These are phyloP conservation scores for Coelastrella sp. DNA, from an alignment of 139 green algal genomes.

Conservation along the genomic window DNA sequence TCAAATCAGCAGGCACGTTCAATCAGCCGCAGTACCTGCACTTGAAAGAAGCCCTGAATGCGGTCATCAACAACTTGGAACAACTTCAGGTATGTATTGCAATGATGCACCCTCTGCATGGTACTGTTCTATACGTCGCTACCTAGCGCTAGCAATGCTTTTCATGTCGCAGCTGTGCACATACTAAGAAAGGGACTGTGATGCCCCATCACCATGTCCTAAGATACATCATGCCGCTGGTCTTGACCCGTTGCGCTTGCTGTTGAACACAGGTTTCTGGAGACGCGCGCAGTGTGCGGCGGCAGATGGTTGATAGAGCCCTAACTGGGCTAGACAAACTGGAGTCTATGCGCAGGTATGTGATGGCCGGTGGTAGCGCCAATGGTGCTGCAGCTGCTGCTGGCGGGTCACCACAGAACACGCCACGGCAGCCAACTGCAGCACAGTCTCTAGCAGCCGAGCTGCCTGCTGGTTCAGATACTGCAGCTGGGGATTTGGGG, in stretches of 20 bases:
- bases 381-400: neutral
- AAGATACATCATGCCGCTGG: neutral
- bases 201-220: neutral
- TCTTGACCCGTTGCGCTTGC: neutral
- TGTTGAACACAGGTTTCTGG: neutral
- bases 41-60: slow-evolving; percentile 19
- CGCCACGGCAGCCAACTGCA: neutral
- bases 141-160: too few relatives aligned
- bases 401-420: neutral
- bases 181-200: too few relatives aligned
- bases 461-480: neutral
- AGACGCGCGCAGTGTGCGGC: slow-evolving; percentile 37
- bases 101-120: neutral
- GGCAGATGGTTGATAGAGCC: slow-evolving; percentile 13
- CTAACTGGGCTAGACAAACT: slow-evolving; percentile 1
- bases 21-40: slow-evolving; percentile 49
- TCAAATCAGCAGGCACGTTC: neutral
- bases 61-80: slow-evolving; percentile 12
- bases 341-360: neutral
- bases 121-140: too few relatives aligned
- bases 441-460: neutral
- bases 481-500: neutral
- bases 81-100: neutral
- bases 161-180: too few relatives aligned
- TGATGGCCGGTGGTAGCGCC: neutral